Evolutionary conservation across 495 filamentous ascomycete species (phyloP).

Genomic region (Penicillium desertorum): DNA sequence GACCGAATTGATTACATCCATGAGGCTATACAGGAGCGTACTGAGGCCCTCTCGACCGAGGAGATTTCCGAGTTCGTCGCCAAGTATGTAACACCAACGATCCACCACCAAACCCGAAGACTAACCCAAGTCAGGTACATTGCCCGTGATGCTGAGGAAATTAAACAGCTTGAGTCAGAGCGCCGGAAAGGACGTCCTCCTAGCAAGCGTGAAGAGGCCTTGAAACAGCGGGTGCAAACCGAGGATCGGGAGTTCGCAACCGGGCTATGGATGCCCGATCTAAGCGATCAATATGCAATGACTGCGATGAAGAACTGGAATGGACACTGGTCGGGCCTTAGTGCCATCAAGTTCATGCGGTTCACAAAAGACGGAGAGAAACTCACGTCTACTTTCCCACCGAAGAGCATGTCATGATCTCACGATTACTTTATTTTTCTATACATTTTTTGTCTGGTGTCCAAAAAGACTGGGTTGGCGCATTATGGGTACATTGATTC

Average conservation of each 20-base stretch:
- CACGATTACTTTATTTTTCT: constrained; percentile 18
- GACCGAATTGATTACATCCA: constrained; percentile 72
- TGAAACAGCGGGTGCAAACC: constrained; percentile 65
- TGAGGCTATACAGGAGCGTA: constrained; percentile 55
- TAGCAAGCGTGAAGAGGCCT: constrained; percentile 69
- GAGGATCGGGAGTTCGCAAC: constrained; percentile 80
- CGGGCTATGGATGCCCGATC: constrained; percentile 75
- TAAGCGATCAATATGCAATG: constrained; percentile 55
- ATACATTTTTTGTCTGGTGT: constrained; percentile 11
- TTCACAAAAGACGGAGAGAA: constrained; percentile 57
- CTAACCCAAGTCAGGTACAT: constrained; percentile 58
- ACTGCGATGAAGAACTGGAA: constrained; percentile 58
- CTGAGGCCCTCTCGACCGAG: constrained; percentile 54
- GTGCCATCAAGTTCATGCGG: constrained; percentile 60
- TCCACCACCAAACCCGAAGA: neutral
- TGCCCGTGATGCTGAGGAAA: constrained; percentile 73
- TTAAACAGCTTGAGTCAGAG: constrained; percentile 67
- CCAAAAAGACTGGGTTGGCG: constrained; percentile 26
- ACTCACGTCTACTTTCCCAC: constrained; percentile 64
- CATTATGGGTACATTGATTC: constrained; percentile 26
- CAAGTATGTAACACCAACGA: constrained; percentile 45
- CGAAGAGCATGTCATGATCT: constrained; percentile 57
- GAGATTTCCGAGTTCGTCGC: constrained; percentile 62
- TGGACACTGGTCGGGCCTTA: constrained; percentile 59
- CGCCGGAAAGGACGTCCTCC: constrained; percentile 81